Conservation (phyloP, 2,329 filamentous ascomycete species). For the Diaporthe amygdali region DNA sequence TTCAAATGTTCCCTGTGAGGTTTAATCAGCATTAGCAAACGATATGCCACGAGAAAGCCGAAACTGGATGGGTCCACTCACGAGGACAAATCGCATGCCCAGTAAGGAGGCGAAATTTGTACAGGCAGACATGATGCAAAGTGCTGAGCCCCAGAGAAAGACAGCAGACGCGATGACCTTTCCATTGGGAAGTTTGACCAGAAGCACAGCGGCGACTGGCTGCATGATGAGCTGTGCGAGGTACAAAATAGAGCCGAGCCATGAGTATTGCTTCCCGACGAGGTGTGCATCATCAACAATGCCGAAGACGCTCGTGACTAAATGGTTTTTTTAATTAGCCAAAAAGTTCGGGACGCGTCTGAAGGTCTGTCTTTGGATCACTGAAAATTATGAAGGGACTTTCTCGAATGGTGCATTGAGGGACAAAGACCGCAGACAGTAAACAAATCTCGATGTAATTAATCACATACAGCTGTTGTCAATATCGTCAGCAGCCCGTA, state of each 20-base stretch:
- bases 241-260: constrained; percentile 66
- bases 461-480: background rate
- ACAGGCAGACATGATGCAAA: constrained; percentile 57
- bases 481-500: background rate
- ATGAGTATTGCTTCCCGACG: constrained; percentile 56
- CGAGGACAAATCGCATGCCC: constrained; percentile 49
- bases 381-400: too few relatives aligned
- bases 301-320: constrained; percentile 53
- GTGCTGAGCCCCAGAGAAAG: constrained; percentile 56
- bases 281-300: constrained; percentile 52
- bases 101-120: constrained; percentile 52
- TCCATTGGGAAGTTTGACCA: constrained; percentile 59
- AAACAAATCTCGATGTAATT: background rate
- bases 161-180: constrained; percentile 58
- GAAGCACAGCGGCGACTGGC: constrained; percentile 55
- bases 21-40: background rate
- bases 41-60: too few relatives aligned
- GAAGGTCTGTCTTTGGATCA: too few relatives aligned
- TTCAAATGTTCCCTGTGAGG: constrained; percentile 39
- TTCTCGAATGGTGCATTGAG: background rate
- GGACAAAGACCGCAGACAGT: too few relatives aligned
- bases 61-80: constrained; percentile 30
- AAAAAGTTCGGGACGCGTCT: too few relatives aligned
- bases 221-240: constrained; percentile 65
- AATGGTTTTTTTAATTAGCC: background rate